Conservation (phyloP, 352 stramenopile genomes). For the Globisporangium apiculatum region DNA sequence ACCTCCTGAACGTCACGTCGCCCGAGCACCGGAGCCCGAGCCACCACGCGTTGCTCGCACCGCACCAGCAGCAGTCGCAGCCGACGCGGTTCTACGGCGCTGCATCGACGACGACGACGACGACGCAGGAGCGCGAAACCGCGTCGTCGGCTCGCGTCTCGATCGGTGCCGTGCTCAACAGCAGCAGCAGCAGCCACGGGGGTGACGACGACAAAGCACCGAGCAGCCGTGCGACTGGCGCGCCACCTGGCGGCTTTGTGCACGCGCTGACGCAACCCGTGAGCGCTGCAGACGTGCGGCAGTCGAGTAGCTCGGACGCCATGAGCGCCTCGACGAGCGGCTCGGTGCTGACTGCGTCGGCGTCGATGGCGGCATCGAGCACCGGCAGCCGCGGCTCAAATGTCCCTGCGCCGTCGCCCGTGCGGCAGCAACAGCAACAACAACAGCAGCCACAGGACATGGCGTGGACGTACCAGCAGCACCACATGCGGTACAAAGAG, state of each 20-base stretch:
- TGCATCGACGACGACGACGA: conserved; percentile 2
- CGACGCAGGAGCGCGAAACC: conserved; percentile 10
- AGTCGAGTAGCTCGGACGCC: background rate
- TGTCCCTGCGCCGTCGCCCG: conserved; percentile 4
- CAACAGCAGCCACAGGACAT: conserved; percentile 28
- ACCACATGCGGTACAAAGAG: conserved; percentile 67
- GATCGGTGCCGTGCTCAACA: conserved; percentile 12
- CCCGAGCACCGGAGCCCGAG: conserved; percentile 31
- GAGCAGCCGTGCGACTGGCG: background rate
- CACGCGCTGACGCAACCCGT: conserved; percentile 4
- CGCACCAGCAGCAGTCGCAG: conserved; percentile 23
- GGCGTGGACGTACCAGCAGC: conserved; percentile 67
- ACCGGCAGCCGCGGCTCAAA: conserved; percentile 8
- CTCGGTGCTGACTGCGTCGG: background rate
- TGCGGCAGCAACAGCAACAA: conserved; percentile 6
- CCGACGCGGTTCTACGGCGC: background rate
- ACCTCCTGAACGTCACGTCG: conserved; percentile 65
- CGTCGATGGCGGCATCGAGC: background rate
- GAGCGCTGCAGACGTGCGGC: conserved; percentile 1
- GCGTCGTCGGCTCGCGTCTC: conserved; percentile 15
- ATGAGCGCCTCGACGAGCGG: conserved; percentile 1
- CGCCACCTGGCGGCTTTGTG: background rate
- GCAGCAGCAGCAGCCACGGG: background rate
- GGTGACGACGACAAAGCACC: background rate
- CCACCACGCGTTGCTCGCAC: conserved; percentile 37